Evolutionary conservation across 176 grass and related monocot species (phyloP), one percentile per base, ranked within the genome.

Genomic region (Miscanthus lutarioriparius): DNA sequence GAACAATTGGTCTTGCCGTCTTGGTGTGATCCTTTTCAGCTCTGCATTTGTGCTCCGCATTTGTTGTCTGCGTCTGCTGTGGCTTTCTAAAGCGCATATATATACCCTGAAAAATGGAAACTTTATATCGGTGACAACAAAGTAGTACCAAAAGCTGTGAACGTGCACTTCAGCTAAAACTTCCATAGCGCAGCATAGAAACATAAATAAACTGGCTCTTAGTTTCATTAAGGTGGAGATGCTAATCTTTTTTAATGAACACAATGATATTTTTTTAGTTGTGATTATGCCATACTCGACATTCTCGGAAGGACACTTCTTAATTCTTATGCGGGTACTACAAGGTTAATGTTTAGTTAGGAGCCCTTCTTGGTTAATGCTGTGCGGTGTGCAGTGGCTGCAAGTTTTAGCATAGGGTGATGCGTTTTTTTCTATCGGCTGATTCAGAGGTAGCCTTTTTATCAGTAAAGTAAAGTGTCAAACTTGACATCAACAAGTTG

Each of bases 381-480:
- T 23, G 27, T 17, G 32, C 22, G 13, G 6, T 26, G n/a, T 14
- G 20, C 7, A 35, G 47, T 61, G 10, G 48, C 19, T 51, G 16
- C 40, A 64, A 8, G 12, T 44, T 41, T 72, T 16, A 44, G n/a
- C 27, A 14, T 26, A 59, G 64, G 22, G 2, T 41, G 86, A 83
- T 67, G 51, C 40, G 73, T 39, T 72, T 83, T 83, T 49, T 43
- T 70, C 28, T 78, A 33, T 30, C 68, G 16, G 86, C 30, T 88
- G 74, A 78, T 89, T 71, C 78, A 64, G 10, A 39, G 5, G 30
- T 71, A 44, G 72, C 53, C 51, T 54, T 86, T 86, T 16, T 40
- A 39, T 86, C 41, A 77, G 53, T 69, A 86, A 89, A 76, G n/a
- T 67, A 71, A 89, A 86, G 83, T 77, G 33, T 37, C 13, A 72